phyloP scores from a whole-genome alignment of 2,329 filamentous ascomycete genomes.

The Sclerotinia sclerotiorum region DNA sequence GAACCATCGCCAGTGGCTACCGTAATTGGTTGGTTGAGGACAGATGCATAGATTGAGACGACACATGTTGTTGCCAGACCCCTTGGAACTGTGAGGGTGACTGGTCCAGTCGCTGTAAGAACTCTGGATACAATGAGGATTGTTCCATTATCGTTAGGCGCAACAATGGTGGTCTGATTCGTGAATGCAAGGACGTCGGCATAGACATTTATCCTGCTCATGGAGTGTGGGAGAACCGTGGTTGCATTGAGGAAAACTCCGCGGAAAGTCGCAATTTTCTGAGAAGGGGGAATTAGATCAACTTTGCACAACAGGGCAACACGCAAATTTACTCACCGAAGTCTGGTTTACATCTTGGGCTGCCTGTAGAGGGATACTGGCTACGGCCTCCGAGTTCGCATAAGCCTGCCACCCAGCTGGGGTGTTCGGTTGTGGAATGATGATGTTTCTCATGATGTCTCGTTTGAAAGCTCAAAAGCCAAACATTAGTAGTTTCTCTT shows the following conservation, averaged over 20 bases:
- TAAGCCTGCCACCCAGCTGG: conserved; percentile 14
- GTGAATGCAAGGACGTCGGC: conserved; percentile 1
- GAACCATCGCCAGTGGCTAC: conserved; percentile 5
- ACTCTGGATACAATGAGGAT: conserved; percentile 3
- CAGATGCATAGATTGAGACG: conserved; percentile 4
- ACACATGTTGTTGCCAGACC: conserved; percentile 5
- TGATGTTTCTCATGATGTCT: not conserved
- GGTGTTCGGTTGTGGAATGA: conserved; percentile 4
- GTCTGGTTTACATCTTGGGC: conserved; percentile 9
- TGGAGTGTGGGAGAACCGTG: conserved; percentile 3
- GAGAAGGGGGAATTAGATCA: not conserved
- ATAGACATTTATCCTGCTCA: conserved; percentile 9
- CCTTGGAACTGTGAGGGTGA: conserved; percentile 7
- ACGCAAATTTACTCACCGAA: not conserved
- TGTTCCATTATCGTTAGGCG: not conserved
- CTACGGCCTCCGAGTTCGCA: conserved; percentile 1
- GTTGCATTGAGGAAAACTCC: not conserved
- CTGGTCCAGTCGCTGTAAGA: conserved; percentile 5
- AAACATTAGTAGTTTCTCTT: not conserved
- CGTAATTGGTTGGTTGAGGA: conserved; percentile 2
- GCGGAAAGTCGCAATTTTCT: conserved; percentile 9
- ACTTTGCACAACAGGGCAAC: not conserved
- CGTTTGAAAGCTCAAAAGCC: not conserved
- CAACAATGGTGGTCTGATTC: conserved; percentile 1
- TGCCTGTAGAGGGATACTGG: conserved; percentile 7